Evolutionary conservation across 495 filamentous ascomycete species (phyloP).

Genomic region (Chaetomium tenue): DNA sequence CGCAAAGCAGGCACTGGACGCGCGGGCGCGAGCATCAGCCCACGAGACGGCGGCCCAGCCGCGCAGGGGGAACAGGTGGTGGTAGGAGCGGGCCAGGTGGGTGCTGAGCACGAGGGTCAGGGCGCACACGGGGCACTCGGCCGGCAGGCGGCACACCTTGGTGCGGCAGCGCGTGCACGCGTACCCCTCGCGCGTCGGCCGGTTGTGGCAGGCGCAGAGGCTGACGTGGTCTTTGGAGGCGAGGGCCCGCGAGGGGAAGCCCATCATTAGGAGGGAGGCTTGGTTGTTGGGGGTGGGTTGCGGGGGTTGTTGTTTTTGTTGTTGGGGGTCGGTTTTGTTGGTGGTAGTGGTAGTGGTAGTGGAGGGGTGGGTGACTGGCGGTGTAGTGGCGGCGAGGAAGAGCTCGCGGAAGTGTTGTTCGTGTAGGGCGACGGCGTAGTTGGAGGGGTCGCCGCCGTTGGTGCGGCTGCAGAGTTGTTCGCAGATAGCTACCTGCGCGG

Average conservation of each 20-base stretch:
- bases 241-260: slow-evolving; percentile 90
- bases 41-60: slow-evolving; percentile 92
- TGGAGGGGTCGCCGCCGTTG: slow-evolving; percentile 70
- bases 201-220: slow-evolving; percentile 88
- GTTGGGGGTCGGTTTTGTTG: neutral
- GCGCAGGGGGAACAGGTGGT: slow-evolving; percentile 87
- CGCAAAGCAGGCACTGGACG: slow-evolving; percentile 47
- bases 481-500: slow-evolving; percentile 90
- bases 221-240: slow-evolving; percentile 61
- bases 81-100: slow-evolving; percentile 90
- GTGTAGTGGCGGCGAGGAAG: slow-evolving; percentile 83
- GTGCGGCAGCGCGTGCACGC: slow-evolving; percentile 81
- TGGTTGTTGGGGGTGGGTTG: slow-evolving; percentile 55
- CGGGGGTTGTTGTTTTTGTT: slow-evolving; percentile 34
- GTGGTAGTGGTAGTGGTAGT: neutral
- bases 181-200: slow-evolving; percentile 83
- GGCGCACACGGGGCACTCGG: slow-evolving; percentile 85
- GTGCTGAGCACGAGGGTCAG: slow-evolving; percentile 96
- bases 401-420: slow-evolving; percentile 87
- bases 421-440: slow-evolving; percentile 81
- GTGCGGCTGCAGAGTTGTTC: slow-evolving; percentile 81
- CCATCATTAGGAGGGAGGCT: slow-evolving; percentile 93
- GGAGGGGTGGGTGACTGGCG: slow-evolving; percentile 70
- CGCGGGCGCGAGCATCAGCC: slow-evolving; percentile 57
- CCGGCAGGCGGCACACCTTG: slow-evolving; percentile 90